Evolutionary conservation across 2,329 filamentous ascomycete genomes (phyloP), one percentile per base, ranked within the genome.

Genomic region (Exophiala xenobiotica): DNA sequence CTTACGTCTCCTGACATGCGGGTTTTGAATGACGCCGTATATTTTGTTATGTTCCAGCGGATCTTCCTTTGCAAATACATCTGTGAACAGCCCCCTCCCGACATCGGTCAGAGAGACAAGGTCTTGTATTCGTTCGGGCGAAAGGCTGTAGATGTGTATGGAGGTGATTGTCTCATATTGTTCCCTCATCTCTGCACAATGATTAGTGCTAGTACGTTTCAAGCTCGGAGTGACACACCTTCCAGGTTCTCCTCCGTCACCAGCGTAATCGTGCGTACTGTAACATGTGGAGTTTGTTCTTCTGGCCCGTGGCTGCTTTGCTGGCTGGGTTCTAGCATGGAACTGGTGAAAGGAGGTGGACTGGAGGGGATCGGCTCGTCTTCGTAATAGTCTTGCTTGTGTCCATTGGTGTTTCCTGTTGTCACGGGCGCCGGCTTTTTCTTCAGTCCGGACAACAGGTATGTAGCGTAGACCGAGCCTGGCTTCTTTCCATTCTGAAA

Each of bases 121-220:
- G 64, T 92, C 85, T 68, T 85, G 86, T 12, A 90, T 74, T 1
- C 83, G 79, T 29, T 82, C 79, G 1, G 87, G 79, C 35, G 88
- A 84, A 14, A 97, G 66, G 63, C 90, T 96, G 73, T 97, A 97
- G 37, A 97, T 74, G 62, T 96, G 90, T 53, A 96, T 85, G 0
- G 88, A 87, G 0, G 77, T 78, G 47, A 96, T 82, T n/a, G 82
- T 75, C 42, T 87, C 78, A 59, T 92, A 95, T 12, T 81, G 77
- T 11, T 76, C 73, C 51, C 90, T 82, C 1, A 80, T 75, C 58
- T 81, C 88, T 92, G 59, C 20, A 41, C 23, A n/a, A 4, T 12
- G 11, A n/a, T 31, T 12, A 29, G 20, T 9, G 27, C 27, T n/a
- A 16, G 9, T 4, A 4, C 9, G 9, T 12, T 3, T 8, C 11